Conservation (phyloP, 179 eudicot species). For the Gypsophila paniculata region DNA sequence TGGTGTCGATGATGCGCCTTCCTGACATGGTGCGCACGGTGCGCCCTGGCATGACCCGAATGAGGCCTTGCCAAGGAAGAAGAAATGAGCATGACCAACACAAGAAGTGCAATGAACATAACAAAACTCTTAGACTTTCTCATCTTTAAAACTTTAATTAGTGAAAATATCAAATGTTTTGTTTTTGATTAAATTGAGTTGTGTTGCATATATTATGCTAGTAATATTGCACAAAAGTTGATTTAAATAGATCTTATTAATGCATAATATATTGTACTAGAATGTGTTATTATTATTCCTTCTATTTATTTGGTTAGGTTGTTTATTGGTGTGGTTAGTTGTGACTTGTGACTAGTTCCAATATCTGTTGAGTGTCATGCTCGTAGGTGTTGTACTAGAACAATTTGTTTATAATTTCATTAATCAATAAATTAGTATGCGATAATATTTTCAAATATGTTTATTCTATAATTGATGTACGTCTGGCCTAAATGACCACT, state of each 20-base stretch:
- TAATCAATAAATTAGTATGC: too few relatives aligned
- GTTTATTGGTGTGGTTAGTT: conserved; percentile 21
- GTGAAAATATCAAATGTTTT: background rate
- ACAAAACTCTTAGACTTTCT: conserved; percentile 12
- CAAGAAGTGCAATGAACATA: conserved; percentile 17
- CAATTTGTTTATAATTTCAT: too few relatives aligned
- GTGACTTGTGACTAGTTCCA: conserved; percentile 22
- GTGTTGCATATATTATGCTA: background rate
- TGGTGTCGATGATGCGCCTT: conserved; percentile 18
- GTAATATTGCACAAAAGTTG: conserved; percentile 13
- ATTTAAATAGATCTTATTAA: conserved; percentile 16
- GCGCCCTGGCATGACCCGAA: background rate
- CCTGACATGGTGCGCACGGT: conserved; percentile 3
- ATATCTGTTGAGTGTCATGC: conserved; percentile 6
- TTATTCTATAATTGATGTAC: too few relatives aligned
- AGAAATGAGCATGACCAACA: conserved; percentile 20
- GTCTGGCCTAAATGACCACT: too few relatives aligned
- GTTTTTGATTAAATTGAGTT: background rate
- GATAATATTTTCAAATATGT: too few relatives aligned
- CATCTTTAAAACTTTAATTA: conserved; percentile 3
- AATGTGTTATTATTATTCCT: too few relatives aligned
- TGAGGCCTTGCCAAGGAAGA: conserved; percentile 19
- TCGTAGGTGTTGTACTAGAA: background rate
- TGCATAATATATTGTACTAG: too few relatives aligned
- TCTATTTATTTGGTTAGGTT: conserved; percentile 21